These are phyloP conservation scores for Hemisphaericaspora xylanilytica DNA, from an alignment of 1,139 yeast genomes.

Conservation along the genomic window DNA sequence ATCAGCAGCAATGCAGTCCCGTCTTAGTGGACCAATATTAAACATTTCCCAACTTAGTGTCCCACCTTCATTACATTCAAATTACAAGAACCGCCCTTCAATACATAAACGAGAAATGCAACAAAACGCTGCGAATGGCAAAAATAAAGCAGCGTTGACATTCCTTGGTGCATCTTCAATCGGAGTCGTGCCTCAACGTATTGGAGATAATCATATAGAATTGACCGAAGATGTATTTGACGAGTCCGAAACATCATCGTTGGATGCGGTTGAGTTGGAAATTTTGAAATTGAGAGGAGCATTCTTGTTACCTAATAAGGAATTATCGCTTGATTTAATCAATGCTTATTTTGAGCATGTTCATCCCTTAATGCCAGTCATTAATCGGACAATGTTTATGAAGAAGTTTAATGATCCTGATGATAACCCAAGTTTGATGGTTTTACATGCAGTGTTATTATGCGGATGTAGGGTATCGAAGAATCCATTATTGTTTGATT, in stretches of 20 bases:
- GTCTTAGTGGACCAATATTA: constrained; percentile 38
- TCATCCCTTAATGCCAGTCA: constrained; percentile 71
- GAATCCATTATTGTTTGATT: constrained; percentile 57
- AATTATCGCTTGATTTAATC: constrained; percentile 60
- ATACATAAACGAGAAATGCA: constrained; percentile 36
- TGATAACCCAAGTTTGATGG: constrained; percentile 65
- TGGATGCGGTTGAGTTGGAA: constrained; percentile 69
- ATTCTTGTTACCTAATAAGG: constrained; percentile 62
- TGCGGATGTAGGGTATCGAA: constrained; percentile 66
- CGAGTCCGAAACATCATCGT: constrained; percentile 32
- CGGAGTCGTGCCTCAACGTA: constrained; percentile 40
- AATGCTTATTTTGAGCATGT: constrained; percentile 63
- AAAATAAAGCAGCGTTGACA: constrained; percentile 33
- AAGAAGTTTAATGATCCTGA: constrained; percentile 52
- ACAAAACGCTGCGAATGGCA: constrained; percentile 17
- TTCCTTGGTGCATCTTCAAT: constrained; percentile 44
- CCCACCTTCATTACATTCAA: constrained; percentile 46
- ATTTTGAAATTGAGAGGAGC: constrained; percentile 70
- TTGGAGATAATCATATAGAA: constrained; percentile 46
- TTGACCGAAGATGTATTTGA: constrained; percentile 44
- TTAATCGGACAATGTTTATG: constrained; percentile 65
- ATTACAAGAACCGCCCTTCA: constrained; percentile 39
- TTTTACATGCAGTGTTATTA: constrained; percentile 65
- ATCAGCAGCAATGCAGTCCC: constrained; percentile 1
- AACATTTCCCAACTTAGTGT: constrained; percentile 45